Conservation (phyloP, 1,139 yeast genomes). For the Protomyces inouyei region DNA sequence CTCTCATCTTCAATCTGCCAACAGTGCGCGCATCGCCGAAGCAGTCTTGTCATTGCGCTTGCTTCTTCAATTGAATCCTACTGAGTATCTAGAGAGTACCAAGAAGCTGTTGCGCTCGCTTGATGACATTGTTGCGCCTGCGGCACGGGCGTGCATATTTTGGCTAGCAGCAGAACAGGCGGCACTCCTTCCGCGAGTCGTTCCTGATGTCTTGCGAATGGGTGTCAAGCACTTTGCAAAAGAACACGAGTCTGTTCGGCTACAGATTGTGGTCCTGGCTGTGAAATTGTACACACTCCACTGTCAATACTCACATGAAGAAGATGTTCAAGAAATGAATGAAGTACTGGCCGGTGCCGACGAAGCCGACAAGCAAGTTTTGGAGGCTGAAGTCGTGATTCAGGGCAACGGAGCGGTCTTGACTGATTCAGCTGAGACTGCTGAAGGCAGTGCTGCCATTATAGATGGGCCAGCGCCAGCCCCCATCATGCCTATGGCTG, state of each 20-base stretch:
- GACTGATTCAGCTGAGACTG: slow-evolving; percentile 28
- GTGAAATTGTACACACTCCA: slow-evolving; percentile 59
- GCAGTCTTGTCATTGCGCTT: slow-evolving; percentile 64
- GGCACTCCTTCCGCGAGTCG: slow-evolving; percentile 47
- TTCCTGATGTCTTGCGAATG: slow-evolving; percentile 71
- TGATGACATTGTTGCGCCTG: slow-evolving; percentile 34
- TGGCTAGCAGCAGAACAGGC: slow-evolving; percentile 89
- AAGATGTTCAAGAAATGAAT: slow-evolving; percentile 32
- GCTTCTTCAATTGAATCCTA: slow-evolving; percentile 61
- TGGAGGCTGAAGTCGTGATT: slow-evolving; percentile 15
- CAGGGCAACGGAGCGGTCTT: slow-evolving; percentile 21
- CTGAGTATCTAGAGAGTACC: slow-evolving; percentile 44
- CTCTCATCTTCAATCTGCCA: slow-evolving; percentile 6
- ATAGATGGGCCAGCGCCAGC: background rate
- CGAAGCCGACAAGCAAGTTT: slow-evolving; percentile 18
- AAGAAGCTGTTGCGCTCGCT: slow-evolving; percentile 42
- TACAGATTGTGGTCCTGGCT: slow-evolving; percentile 66
- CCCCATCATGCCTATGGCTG: slow-evolving; percentile 38
- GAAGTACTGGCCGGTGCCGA: slow-evolving; percentile 33
- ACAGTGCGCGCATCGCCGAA: slow-evolving; percentile 41
- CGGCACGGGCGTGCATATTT: slow-evolving; percentile 74
- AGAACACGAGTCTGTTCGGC: slow-evolving; percentile 59
- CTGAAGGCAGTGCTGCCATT: slow-evolving; percentile 7
- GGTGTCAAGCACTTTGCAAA: slow-evolving; percentile 53
- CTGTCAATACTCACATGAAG: slow-evolving; percentile 1